phyloP scores from a whole-genome alignment of 768 basidiomycete species.

The Infundibulicybe gibba region DNA sequence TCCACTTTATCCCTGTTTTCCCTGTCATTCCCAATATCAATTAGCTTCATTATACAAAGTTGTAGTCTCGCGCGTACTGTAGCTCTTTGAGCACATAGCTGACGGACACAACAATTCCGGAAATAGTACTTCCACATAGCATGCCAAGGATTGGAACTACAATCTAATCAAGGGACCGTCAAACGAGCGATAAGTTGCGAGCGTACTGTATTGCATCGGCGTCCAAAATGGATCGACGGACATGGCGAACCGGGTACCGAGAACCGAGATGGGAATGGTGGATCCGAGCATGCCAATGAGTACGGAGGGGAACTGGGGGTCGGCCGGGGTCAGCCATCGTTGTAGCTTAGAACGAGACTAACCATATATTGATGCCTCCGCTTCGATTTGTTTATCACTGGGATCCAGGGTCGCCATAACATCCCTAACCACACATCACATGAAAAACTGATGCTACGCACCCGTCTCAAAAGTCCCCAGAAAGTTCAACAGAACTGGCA shows the following conservation, averaged over 20 bases:
- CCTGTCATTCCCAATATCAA: constrained; percentile 33
- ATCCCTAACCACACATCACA: not conserved
- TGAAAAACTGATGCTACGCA: constrained; percentile 23
- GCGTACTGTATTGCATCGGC: constrained; percentile 75
- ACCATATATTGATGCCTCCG: constrained; percentile 76
- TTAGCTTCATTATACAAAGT: not conserved
- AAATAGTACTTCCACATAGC: constrained; percentile 80
- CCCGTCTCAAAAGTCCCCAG: constrained; percentile 79
- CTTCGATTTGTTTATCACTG: constrained; percentile 78
- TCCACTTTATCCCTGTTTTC: constrained; percentile 87
- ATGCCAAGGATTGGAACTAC: constrained; percentile 83
- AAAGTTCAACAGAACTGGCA: constrained; percentile 62
- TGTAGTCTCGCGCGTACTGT: constrained; percentile 39
- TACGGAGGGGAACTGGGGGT: constrained; percentile 57
- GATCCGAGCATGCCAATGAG: constrained; percentile 69
- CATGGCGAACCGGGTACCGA: constrained; percentile 78
- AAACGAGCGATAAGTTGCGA: not conserved
- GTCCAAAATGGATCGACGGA: constrained; percentile 76
- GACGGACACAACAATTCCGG: constrained; percentile 68
- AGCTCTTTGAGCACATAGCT: constrained; percentile 75
- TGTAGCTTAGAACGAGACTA: not conserved
- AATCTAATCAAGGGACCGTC: not conserved
- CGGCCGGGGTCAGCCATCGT: not conserved
- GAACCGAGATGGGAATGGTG: constrained; percentile 74
- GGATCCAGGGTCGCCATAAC: not conserved